Evolutionary conservation across 2,329 filamentous ascomycete species (phyloP).

Genomic region (Arthrobotrys iridis): DNA sequence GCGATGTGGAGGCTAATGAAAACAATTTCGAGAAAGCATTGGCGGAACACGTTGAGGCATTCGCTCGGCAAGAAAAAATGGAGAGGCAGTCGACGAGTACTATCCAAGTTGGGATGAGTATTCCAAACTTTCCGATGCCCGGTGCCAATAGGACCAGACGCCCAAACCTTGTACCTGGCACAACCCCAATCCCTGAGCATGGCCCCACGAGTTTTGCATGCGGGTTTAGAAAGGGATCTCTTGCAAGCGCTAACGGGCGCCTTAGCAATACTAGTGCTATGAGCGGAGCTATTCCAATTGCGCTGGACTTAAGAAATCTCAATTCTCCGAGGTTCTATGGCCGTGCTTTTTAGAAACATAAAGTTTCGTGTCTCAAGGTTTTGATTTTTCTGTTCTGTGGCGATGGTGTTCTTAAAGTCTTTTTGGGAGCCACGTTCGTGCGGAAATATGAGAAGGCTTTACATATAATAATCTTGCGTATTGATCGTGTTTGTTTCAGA

Average conservation of each 20-base stretch:
- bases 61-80: constrained; percentile 33
- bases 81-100: constrained; percentile 25
- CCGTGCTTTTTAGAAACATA: constrained; percentile 29
- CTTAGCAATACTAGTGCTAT: constrained; percentile 23
- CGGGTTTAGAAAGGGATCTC: constrained; percentile 8
- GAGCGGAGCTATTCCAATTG: constrained; percentile 50
- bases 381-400: neutral
- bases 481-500: neutral
- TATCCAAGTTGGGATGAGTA: constrained; percentile 34
- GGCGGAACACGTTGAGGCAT: constrained; percentile 32
- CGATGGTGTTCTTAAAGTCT: neutral
- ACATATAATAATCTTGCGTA: too few species aligned
- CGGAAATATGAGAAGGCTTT: neutral
- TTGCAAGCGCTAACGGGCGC: constrained; percentile 3
- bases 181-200: constrained; percentile 15
- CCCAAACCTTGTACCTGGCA: neutral
- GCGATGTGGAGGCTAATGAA: constrained; percentile 28
- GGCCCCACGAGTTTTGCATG: neutral
- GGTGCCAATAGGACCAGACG: constrained; percentile 7
- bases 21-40: constrained; percentile 18
- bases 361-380: neutral
- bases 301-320: constrained; percentile 41
- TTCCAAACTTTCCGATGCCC: constrained; percentile 50
- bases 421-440: neutral
- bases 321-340: constrained; percentile 47